A percentile compares a stretch with the other conserved stretches of the same genome.
These are phyloP conservation scores for Coniella lustricola DNA, from an alignment of 2,329 filamentous ascomycete species.

Conservation along the genomic window DNA sequence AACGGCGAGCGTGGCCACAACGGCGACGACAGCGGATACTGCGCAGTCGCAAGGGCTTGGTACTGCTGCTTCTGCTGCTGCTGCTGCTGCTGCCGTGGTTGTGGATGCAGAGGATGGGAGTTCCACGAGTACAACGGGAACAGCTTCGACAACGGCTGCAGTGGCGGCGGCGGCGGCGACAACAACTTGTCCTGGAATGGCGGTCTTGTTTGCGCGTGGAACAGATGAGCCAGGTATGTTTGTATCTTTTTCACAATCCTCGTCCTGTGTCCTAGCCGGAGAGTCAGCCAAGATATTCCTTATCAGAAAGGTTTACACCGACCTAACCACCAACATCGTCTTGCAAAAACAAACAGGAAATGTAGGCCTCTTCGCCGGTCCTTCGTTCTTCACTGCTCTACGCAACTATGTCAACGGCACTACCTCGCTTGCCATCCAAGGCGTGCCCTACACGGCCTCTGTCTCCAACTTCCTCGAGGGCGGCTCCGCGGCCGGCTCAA, in stretches of 20 bases:
- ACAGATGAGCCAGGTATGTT: slow-evolving; percentile 10
- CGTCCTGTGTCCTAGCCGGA: no score
- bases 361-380: slow-evolving; percentile 21
- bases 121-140: not conserved
- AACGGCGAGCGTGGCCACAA: no score
- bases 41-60: no score
- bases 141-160: not conserved
- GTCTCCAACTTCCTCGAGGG: slow-evolving; percentile 20
- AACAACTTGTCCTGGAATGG: slow-evolving; percentile 11
- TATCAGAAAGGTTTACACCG: not conserved
- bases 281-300: no score
- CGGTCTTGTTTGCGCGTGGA: slow-evolving; percentile 10
- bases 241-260: no score
- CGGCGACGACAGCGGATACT: slow-evolving; percentile 1
- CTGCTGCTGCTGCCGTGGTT: no score
- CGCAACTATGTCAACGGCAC: slow-evolving; percentile 14
- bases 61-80: slow-evolving; percentile 5
- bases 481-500: slow-evolving; percentile 13
- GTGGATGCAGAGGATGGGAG: not conserved
- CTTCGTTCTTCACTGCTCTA: slow-evolving; percentile 21
- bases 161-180: slow-evolving; percentile 1
- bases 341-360: slow-evolving; percentile 18
- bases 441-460: slow-evolving; percentile 22
- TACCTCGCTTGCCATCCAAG: slow-evolving; percentile 20
- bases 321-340: not conserved